Evolutionary conservation across 1,284 basidiomycete genomes (phyloP).

Genomic region (Austropuccinia psidii): DNA sequence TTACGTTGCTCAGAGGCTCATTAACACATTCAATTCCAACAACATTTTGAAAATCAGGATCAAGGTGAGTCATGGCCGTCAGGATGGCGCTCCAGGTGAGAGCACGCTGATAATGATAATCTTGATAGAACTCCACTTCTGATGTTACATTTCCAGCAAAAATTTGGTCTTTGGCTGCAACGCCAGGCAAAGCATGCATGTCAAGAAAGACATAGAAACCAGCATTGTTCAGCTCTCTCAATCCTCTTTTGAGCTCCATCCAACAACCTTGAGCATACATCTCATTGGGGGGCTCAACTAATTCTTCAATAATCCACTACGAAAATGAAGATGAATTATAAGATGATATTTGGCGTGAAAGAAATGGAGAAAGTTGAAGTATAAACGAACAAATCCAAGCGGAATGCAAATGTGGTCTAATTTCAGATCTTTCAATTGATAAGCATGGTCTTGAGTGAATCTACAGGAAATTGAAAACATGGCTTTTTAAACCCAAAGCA

Average conservation of each 20-base stretch:
- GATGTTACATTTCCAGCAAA: slow-evolving; percentile 62
- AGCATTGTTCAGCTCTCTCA: slow-evolving; percentile 20
- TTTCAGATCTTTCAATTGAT: slow-evolving; percentile 53
- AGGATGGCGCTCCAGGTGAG: slow-evolving; percentile 68
- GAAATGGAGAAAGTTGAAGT: neutral
- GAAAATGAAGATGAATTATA: neutral
- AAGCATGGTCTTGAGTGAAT: slow-evolving; percentile 61
- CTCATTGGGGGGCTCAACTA: slow-evolving; percentile 59
- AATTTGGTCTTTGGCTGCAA: slow-evolving; percentile 56
- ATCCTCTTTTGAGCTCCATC: slow-evolving; percentile 49
- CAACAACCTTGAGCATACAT: slow-evolving; percentile 64
- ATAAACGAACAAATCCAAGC: slow-evolving; percentile 55
- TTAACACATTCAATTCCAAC: slow-evolving; percentile 66
- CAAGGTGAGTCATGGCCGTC: slow-evolving; percentile 61
- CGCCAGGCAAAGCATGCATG: slow-evolving; percentile 63
- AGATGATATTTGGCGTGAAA: neutral
- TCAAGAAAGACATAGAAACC: slow-evolving; percentile 20
- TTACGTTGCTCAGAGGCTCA: slow-evolving; percentile 52
- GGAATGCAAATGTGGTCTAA: slow-evolving; percentile 71
- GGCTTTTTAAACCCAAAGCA: neutral
- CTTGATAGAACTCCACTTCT: slow-evolving; percentile 65
- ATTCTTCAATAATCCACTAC: slow-evolving; percentile 63
- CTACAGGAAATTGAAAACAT: too few species aligned
- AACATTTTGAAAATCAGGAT: slow-evolving; percentile 60
- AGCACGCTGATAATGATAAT: slow-evolving; percentile 63